Percentiles rank a stretch among this genome's conserved stretches.
Conservation (phyloP, 139 green algal genomes). For the Ettlia oleoabundans region DNA sequence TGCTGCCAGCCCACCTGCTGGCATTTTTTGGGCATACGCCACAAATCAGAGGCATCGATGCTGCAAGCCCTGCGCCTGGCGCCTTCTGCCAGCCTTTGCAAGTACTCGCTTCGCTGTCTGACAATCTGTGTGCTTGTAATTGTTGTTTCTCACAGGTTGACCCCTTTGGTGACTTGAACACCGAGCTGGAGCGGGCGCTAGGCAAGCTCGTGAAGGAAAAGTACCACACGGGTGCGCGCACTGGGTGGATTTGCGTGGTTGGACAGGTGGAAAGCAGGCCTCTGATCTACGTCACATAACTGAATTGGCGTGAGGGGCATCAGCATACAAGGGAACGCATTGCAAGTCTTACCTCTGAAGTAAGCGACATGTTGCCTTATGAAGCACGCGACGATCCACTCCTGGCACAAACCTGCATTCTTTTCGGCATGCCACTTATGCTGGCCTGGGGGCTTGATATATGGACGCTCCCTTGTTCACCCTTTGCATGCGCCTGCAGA, state of each 20-base stretch:
- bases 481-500: slow-evolving; percentile 55
- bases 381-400: too few species aligned
- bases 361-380: too few species aligned
- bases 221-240: slow-evolving; percentile 21
- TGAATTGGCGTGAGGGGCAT: too few species aligned
- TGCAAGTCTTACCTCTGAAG: too few species aligned
- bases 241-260: background rate
- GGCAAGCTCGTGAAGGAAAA: slow-evolving; percentile 89
- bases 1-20: background rate
- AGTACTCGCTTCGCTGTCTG: background rate
- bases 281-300: too few species aligned
- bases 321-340: too few species aligned
- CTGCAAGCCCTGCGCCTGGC: background rate
- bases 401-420: background rate
- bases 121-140: background rate
- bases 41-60: background rate
- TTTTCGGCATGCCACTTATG: background rate
- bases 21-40: background rate
- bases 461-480: background rate
- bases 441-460: background rate
- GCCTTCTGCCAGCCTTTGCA: background rate
- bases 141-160: slow-evolving; percentile 63
- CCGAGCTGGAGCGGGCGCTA: slow-evolving; percentile 88
- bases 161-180: slow-evolving; percentile 93
- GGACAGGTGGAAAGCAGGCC: background rate